Evolutionary conservation across 2,329 filamentous ascomycete genomes (phyloP), one percentile per base, ranked within the genome.

Genomic region (Neofusicoccum laricinum): DNA sequence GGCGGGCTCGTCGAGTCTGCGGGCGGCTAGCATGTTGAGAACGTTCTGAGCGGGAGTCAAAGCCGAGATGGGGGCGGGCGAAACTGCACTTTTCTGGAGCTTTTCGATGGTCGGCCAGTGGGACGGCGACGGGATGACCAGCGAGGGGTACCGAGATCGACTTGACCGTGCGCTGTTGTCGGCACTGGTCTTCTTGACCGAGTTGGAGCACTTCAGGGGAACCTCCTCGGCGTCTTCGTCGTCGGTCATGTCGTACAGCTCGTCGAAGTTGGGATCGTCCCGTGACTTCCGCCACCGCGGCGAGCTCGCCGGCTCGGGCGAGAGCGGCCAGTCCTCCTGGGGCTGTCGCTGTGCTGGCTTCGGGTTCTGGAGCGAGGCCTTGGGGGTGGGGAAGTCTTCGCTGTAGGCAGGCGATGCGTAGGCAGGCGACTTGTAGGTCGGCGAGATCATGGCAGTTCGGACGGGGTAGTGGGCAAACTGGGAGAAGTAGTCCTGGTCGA

Each of bases 221-320:
- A 87, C 75, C 71, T 78, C 77, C 69, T 86, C 82, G 8, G 86
- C 83, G 10, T 86, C 83, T 63, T 92, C 74, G 17, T 65, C 87
- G 69, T 96, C 92, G 15, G 91, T 93, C 46, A 92, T 85, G 76
- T 95, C 91, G 76, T 97, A 97, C 55, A 97, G 80, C 71, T 96
- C 92, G 76, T 96, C 91, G 71, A 94, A 94, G 68, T 92, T 89
- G 69, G 86, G 91, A 67, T 84, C 84, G 70, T 87, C 86, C 68
- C 89, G 89, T 74, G 84, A 81, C 70, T 86, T 82, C 66, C 77
- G 88, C 90, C 89, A 88, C 67, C 85, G 83, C 86, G 45, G 82
- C 19, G 86, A 85, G 61, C 86, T 87, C 40, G 87, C 32, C 1
- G 45, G 25, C 10, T 14, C 4, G 6, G 50, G 53, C 6, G 51